These are phyloP conservation scores for Coccomyxa subellipsoidea DNA, from an alignment of 163 green algal species.

Conservation along the genomic window DNA sequence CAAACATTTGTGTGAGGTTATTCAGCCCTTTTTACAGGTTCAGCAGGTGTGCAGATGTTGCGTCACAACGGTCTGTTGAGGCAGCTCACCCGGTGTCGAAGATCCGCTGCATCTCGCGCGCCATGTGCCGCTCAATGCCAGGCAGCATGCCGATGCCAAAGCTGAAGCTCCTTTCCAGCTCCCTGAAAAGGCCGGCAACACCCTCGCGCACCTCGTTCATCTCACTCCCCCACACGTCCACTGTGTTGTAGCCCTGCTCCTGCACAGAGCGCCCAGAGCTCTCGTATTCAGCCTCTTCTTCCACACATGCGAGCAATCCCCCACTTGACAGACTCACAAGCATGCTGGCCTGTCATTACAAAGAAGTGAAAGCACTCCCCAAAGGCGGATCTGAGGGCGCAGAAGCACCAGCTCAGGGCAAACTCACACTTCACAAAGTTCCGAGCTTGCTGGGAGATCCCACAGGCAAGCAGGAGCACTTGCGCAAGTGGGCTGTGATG, in stretches of 20 bases:
- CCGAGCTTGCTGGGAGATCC: no score
- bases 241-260: not conserved
- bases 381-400: no score
- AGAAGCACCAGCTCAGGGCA: no score
- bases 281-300: no score
- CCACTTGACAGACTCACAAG: no score
- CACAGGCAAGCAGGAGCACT: no score
- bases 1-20: not conserved
- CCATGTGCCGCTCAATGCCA: not conserved
- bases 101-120: not conserved
- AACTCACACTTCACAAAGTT: no score
- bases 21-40: not conserved
- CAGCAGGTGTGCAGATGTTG: not conserved
- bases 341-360: no score
- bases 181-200: not conserved
- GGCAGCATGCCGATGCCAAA: constrained; percentile 2
- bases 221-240: not conserved
- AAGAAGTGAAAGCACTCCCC: no score
- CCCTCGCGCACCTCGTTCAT: not conserved
- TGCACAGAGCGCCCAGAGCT: not conserved
- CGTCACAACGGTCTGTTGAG: not conserved
- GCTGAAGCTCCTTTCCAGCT: not conserved
- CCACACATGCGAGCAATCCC: no score
- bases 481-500: no score
- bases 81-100: not conserved